Percentiles rank a stretch among this genome's conserved stretches.
Conservation (phyloP, 495 filamentous ascomycete species). For the Aspergillus panamensis region DNA sequence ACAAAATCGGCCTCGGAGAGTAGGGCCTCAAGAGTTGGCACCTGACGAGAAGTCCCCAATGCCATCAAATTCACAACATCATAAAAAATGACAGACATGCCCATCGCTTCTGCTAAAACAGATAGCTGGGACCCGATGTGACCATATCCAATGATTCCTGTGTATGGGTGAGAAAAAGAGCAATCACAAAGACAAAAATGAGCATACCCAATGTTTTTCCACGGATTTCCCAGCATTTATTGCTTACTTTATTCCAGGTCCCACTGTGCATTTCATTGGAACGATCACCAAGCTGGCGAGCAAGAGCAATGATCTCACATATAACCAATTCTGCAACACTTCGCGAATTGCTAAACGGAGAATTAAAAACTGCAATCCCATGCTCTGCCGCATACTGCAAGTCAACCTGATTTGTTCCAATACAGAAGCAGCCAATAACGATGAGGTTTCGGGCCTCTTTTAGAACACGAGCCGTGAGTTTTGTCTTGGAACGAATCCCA, state of each 20-base stretch:
- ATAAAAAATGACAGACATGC: conserved; percentile 95
- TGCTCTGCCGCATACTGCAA: conserved; percentile 84
- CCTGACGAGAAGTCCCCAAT: conserved; percentile 79
- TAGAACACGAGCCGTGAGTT: conserved; percentile 80
- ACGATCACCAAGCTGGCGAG: conserved; percentile 88
- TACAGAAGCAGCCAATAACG: conserved; percentile 98
- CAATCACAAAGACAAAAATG: not conserved
- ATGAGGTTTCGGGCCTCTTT: conserved; percentile 89
- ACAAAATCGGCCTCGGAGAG: conserved; percentile 84
- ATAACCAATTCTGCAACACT: conserved; percentile 97
- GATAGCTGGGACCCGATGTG: conserved; percentile 97
- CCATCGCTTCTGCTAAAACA: conserved; percentile 94
- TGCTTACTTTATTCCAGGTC: conserved; percentile 97
- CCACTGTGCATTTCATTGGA: conserved; percentile 92
- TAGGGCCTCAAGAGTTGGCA: conserved; percentile 70
- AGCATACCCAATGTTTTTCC: conserved; percentile 85
- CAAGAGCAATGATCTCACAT: conserved; percentile 84
- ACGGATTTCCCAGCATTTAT: conserved; percentile 94
- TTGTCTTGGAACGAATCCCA: conserved; percentile 97
- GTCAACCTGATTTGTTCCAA: conserved; percentile 98
- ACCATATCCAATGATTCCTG: conserved; percentile 92
- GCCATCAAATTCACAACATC: conserved; percentile 92
- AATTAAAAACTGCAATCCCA: conserved; percentile 98
- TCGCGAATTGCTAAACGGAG: conserved; percentile 95
- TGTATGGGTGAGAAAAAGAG: conserved; percentile 7